Percentiles rank a stretch among this genome's conserved stretches.
Evolutionary conservation across 1,139 yeast genomes (phyloP).

Genomic region (Arxiozyma bovina): DNA sequence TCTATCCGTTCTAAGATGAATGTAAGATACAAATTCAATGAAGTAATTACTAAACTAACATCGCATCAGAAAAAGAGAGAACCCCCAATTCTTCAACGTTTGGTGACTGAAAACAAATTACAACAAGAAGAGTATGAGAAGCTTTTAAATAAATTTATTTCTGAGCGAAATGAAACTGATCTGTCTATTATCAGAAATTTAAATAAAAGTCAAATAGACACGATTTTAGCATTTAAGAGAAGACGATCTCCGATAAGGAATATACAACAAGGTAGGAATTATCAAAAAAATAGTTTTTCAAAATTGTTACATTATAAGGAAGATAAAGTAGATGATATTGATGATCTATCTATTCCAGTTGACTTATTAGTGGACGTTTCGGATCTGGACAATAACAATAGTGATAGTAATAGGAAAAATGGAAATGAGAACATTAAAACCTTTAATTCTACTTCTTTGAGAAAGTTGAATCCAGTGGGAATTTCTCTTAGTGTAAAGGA

Average conservation of each 20-base stretch:
- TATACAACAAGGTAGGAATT: neutral
- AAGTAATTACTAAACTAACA: conserved; percentile 25
- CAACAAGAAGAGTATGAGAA: conserved; percentile 15
- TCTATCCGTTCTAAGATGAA: conserved; percentile 28
- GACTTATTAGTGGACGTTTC: conserved; percentile 11
- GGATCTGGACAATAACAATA: neutral
- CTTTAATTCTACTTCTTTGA: neutral
- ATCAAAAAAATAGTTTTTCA: neutral
- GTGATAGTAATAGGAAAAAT: too few species aligned
- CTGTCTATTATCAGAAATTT: too few species aligned
- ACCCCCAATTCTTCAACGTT: conserved; percentile 29
- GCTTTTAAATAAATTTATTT: neutral
- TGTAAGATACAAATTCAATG: conserved; percentile 28
- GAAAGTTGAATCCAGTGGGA: neutral
- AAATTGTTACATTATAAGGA: conserved; percentile 19
- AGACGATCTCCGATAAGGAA: neutral
- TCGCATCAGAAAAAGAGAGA: conserved; percentile 26
- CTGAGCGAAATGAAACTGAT: neutral
- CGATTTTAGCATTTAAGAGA: neutral
- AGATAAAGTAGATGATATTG: conserved; percentile 18
- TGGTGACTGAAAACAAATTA: conserved; percentile 17
- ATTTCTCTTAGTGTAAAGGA: neutral
- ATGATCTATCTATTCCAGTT: conserved; percentile 27
- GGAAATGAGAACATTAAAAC: neutral
- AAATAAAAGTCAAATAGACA: neutral